Evolutionary conservation across 345 rosid genomes (phyloP).

Genomic region (Eucalyptus urophylla): DNA sequence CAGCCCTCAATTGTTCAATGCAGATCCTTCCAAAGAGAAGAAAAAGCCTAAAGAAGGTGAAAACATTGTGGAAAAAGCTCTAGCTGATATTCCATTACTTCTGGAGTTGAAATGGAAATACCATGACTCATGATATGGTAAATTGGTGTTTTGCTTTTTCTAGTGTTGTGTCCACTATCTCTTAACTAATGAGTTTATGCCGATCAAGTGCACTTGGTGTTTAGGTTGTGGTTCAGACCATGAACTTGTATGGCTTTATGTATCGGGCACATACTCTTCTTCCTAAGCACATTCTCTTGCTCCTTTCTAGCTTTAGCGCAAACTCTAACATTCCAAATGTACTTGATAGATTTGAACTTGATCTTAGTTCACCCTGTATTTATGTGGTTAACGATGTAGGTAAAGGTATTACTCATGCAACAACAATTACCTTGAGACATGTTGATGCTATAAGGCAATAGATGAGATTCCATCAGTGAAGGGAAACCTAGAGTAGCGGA

Average conservation of each 20-base stretch:
- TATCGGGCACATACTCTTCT: neutral
- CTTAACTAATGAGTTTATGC: too few relatives aligned
- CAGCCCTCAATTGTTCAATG: conserved; percentile 72
- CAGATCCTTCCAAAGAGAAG: conserved; percentile 63
- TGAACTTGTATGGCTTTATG: neutral
- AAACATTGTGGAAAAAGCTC: conserved; percentile 71
- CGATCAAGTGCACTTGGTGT: too few relatives aligned
- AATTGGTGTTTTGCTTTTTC: neutral
- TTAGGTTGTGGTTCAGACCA: neutral
- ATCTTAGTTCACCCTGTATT: neutral
- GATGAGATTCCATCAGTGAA: conserved; percentile 79
- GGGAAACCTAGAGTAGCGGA: conserved; percentile 33
- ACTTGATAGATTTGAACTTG: neutral
- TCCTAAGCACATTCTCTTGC: too few relatives aligned
- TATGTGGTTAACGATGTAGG: neutral
- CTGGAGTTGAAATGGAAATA: conserved; percentile 65
- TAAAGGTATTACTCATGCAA: conserved; percentile 57
- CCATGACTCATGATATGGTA: conserved; percentile 86
- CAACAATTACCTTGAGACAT: conserved; percentile 77
- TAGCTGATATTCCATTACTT: conserved; percentile 75
- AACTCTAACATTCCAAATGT: too few relatives aligned
- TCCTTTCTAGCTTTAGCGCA: neutral
- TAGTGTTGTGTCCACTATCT: too few relatives aligned
- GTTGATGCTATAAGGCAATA: conserved; percentile 82
- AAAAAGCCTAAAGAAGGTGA: conserved; percentile 91